Base-by-base conservation (phyloP, 179 eudicot genomes). In the Beta corolliflora region DNA sequence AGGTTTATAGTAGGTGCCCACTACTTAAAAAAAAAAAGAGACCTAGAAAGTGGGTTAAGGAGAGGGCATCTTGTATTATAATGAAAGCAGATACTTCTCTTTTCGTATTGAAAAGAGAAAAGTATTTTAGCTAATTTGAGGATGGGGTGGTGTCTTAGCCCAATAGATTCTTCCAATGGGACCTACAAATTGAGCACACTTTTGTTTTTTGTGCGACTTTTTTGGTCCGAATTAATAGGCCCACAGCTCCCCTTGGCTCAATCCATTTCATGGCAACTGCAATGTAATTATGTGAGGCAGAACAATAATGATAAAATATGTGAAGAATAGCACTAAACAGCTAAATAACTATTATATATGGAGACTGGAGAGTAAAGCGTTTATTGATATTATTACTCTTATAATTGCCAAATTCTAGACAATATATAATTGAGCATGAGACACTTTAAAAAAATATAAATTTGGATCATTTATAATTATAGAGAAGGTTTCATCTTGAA, bases 121-220 rank as follows among this genome's bases (percentile, higher is more conserved):
- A 55, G n/a, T 25, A 31, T 19, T 23, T 9, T 41, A 56, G 53
- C 18, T 75, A 75, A 58, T 75, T 4, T 75, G 78, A 56, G 78
- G 78, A 36, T 75, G 36, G 78, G 78, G 78, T 75, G 78, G 2
- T 56, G 18, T 52, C 67, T 75, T 19, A 59, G 67, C 78, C 77
- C 63, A 75, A 54, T 36, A 29, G 67, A 31, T 59, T 44, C 45
- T 75, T 41, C 9, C 2, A 29, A 29, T 73, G 77, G 77, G 77
- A 0, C 77, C 63, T 50, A 29, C 45, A 1, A 10, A 1, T 53
- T 73, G 61, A 55, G 21, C 55, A 55, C 55, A 48, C 77, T 29
- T 73, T 73, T 54, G 13, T 53, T 73, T 36, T 73, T 25, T 73
- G 16, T 53, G 45, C 12, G 1, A 23, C 76, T 73, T 54, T 53